A percentile compares a stretch with the other conserved stretches of the same genome.
Evolutionary conservation across 257 asterid genomes (phyloP).

Genomic region (Solanum medicagineum): DNA sequence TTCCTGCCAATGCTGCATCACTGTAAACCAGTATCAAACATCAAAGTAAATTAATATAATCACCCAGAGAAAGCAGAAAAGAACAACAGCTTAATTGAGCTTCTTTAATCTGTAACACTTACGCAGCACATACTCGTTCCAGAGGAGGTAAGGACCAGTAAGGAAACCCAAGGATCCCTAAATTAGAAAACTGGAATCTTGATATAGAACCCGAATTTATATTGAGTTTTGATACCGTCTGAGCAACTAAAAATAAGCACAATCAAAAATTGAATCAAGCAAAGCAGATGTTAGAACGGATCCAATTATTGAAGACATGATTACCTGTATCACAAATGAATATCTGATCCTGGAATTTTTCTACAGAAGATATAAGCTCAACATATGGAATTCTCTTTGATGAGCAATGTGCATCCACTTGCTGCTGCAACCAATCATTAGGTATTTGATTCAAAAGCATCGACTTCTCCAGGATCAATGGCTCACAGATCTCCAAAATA

Average conservation of each 20-base stretch:
- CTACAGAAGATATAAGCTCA: conserved; percentile 60
- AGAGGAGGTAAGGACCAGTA: conserved; percentile 68
- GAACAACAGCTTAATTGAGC: neutral
- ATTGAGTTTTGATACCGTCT: conserved; percentile 48
- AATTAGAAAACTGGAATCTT: conserved; percentile 54
- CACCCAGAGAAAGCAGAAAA: neutral
- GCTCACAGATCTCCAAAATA: conserved; percentile 72
- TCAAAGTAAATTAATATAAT: neutral
- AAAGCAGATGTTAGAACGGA: neutral
- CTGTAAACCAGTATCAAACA: conserved; percentile 20
- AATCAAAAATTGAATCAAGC: conserved; percentile 11
- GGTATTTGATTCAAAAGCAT: conserved; percentile 46
- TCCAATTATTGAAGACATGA: neutral
- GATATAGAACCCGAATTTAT: conserved; percentile 37
- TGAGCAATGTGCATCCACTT: conserved; percentile 16
- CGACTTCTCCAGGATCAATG: conserved; percentile 56
- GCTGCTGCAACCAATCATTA: conserved; percentile 46
- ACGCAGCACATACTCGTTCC: conserved; percentile 57
- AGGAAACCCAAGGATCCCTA: conserved; percentile 78
- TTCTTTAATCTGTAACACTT: conserved; percentile 13
- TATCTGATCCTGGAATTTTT: conserved; percentile 38
- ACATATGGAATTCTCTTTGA: conserved; percentile 52
- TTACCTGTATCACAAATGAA: conserved; percentile 75
- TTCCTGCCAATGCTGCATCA: conserved; percentile 23
- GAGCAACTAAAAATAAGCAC: conserved; percentile 53